Percentiles rank a stretch among this genome's conserved stretches.
Conservation (phyloP, 108 stramenopile genomes). For the Cylindrotheca fusiformis region DNA sequence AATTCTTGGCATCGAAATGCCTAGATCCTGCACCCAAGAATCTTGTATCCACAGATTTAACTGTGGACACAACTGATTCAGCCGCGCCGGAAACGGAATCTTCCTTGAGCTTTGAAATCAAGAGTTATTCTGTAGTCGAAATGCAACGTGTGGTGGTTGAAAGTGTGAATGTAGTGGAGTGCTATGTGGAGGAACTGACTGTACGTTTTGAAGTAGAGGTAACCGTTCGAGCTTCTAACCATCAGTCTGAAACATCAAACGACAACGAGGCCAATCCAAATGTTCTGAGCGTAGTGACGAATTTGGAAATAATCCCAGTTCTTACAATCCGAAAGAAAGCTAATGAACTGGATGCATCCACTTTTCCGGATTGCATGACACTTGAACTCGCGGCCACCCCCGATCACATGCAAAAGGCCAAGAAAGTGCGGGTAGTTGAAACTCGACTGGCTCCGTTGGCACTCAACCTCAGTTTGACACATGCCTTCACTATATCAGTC, state of each 20-base stretch:
- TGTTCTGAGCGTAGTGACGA: neutral
- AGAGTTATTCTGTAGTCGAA: constrained; percentile 12
- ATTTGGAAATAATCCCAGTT: constrained; percentile 26
- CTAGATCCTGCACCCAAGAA: constrained; percentile 19
- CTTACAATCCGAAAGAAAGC: constrained; percentile 19
- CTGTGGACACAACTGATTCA: neutral
- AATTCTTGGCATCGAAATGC: constrained; percentile 29
- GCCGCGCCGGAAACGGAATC: constrained; percentile 2
- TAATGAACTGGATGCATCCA: neutral
- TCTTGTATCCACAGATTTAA: constrained; percentile 6
- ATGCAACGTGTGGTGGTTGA: constrained; percentile 19
- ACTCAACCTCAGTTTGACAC: constrained; percentile 24
- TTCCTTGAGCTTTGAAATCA: constrained; percentile 31
- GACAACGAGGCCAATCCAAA: neutral
- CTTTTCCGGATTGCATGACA: constrained; percentile 10
- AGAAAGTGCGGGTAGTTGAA: neutral
- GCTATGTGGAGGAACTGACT: constrained; percentile 10
- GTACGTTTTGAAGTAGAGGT: constrained; percentile 30
- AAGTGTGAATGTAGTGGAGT: constrained; percentile 25
- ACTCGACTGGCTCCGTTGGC: constrained; percentile 18
- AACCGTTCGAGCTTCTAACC: constrained; percentile 28
- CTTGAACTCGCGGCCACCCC: constrained; percentile 39
- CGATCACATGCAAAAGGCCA: constrained; percentile 29
- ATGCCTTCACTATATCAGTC: constrained; percentile 44
- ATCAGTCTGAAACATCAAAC: neutral